Base-by-base conservation (phyloP, 352 stramenopile genomes). In the Globisporangium uncinulatum region DNA sequence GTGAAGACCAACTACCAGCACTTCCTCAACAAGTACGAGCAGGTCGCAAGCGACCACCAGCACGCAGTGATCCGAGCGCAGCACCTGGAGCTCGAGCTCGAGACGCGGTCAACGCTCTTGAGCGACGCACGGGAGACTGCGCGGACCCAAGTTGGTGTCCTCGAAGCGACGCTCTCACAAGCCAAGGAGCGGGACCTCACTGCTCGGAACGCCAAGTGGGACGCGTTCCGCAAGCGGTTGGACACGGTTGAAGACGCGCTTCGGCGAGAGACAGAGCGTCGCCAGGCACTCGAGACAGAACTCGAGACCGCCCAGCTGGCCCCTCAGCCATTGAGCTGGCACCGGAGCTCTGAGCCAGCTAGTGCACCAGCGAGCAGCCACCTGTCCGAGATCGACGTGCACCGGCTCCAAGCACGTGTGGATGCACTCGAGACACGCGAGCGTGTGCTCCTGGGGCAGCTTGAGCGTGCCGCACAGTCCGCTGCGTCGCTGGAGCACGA, bases 1-100 rank as follows among this genome's bases (percentile, higher is more conserved):
- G 83, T 95, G n/a, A 95, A 90, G 57, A 44, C 68, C 4, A 86
- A 73, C 14, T 94, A 91, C 63, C 84, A 94, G 59, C 76, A 87
- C n/a, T 92, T 90, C n/a, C 37, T 83, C 0, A 48, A 72, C 32
- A 82, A 87, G 34, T 90, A 91, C 56, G 79, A 94, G 11, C 46
- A 74, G 10, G 63, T 76, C 6, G 61, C 73, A 0, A 72, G 81
- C 36, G 59, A 63, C 21, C 71, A 90, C 36, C 79, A 89, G 52
- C 76, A 81, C 36, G 64, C 67, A 10, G 57, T 69, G 14, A 57
- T 91, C n/a, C 65, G 74, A 39, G 67, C 75, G 20, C 75, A 89
- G 59, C 70, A 86, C 24, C 54, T 87, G n/a, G 78, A 91, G 57
- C 49, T 87, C 1, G 60, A 71, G 31, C 67, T 84, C 37, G 76